Base-by-base conservation (phyloP, 192 early-diverging fungal genomes). In the Mortierella antarctica region DNA sequence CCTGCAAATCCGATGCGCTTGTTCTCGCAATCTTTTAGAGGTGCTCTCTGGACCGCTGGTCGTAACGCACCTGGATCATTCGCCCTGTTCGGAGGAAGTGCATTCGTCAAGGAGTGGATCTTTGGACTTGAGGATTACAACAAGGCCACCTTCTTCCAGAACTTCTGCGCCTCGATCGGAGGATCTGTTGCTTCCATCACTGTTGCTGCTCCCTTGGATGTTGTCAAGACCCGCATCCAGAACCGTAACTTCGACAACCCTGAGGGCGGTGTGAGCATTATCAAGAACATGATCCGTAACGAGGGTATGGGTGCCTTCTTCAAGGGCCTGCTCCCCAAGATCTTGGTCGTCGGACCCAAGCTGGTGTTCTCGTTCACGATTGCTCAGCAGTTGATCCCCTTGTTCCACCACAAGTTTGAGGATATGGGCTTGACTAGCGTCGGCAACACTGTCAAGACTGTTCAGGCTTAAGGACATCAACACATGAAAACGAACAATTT, bases 221-320 rank as follows among this genome's bases (percentile, higher is more conserved):
- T 99, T 15, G 95, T 99, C 88, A 99, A 99, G 90, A 99, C 98
- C 18, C 94, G 98, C 55, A 99, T 99, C 83, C 98, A 99, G 86
- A 93, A 95, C 60, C 90, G 92, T 61, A 92, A 95, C 68, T 94
- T 92, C 72, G 96, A 95, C 13, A 89, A 91, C 73, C 95, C 95
- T 18, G 94, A 96, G 82, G 89, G 92, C 58, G 98, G 98, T 67
- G 84, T 91, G 78, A 89, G 88, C 57, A 97, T 99, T 75, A 84
- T 99, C 64, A 86, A 82, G 80, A 91, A 93, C 62, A 95, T 99
- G 95, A 83, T 97, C 60, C 93, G 90, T 70, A 87, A 98, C 72
- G 98, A 99, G 86, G 98, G 98, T 44, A 83, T 96, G 21, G 85
- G 88, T 4, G 88, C 96, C 20, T 97, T 99, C 91, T 97, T 99